A percentile compares a stretch with the other conserved stretches of the same genome.
Conservation (phyloP, 1,284 basidiomycete genomes). For the Rhodotorula mucilaginosa region DNA sequence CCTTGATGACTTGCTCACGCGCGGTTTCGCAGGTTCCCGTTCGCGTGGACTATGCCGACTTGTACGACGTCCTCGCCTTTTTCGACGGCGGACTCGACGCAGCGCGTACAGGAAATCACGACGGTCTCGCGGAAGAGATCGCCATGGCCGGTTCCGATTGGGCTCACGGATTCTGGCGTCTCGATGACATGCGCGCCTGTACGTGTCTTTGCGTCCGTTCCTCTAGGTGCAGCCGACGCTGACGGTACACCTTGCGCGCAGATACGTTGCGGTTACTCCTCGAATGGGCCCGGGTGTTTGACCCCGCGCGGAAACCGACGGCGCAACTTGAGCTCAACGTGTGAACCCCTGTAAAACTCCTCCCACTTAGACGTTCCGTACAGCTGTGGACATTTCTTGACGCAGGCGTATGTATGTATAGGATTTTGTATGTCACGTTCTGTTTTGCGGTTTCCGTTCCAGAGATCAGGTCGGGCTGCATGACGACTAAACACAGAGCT, state of each 20-base stretch:
- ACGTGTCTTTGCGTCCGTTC: background rate
- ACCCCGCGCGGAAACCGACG: constrained; percentile 14
- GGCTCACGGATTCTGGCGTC: constrained; percentile 52
- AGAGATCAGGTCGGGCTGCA: too few species aligned
- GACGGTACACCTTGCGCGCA: background rate
- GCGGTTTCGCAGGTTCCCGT: constrained; percentile 45
- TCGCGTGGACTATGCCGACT: constrained; percentile 54
- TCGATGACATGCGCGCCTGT: constrained; percentile 55
- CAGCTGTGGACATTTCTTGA: too few species aligned
- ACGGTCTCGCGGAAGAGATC: constrained; percentile 53
- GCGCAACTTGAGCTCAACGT: background rate
- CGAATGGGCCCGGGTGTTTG: constrained; percentile 41
- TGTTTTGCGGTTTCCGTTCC: too few species aligned
- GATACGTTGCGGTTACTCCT: constrained; percentile 19
- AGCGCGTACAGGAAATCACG: constrained; percentile 45
- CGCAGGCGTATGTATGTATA: too few species aligned
- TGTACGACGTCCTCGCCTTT: constrained; percentile 55
- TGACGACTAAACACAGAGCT: too few species aligned
- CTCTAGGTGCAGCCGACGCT: background rate
- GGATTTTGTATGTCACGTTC: too few species aligned
- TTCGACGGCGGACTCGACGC: constrained; percentile 52
- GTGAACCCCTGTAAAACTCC: background rate
- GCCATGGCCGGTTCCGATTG: constrained; percentile 51
- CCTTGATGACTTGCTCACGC: too few species aligned
- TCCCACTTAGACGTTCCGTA: too few species aligned